Evolutionary conservation across 148 eudicot genomes (phyloP).

Genomic region (Vaccinium corymbosum): DNA sequence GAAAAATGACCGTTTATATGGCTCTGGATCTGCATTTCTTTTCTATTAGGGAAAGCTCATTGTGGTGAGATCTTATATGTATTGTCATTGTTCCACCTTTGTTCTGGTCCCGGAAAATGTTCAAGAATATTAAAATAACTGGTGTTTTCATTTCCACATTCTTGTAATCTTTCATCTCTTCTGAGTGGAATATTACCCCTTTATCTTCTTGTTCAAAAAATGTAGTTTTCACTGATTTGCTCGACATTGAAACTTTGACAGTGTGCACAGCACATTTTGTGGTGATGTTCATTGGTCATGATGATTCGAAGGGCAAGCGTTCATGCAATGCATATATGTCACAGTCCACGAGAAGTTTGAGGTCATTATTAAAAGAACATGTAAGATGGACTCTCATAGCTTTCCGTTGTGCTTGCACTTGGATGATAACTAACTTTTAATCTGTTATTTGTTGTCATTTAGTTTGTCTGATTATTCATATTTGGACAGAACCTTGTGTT

Average conservation of each 20-base stretch:
- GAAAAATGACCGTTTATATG: not conserved
- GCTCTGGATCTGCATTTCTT: not conserved
- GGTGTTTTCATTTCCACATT: not conserved
- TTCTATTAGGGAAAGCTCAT: not conserved
- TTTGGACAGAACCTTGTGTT: not conserved
- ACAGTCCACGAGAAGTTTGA: slow-evolving; percentile 78
- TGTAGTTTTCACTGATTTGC: not conserved
- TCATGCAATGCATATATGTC: slow-evolving; percentile 76
- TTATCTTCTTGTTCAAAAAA: slow-evolving; percentile 2
- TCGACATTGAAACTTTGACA: slow-evolving; percentile 30
- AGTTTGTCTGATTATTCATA: not conserved
- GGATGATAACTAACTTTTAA: not conserved
- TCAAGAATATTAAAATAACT: not conserved
- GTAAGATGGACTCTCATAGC: slow-evolving; percentile 44
- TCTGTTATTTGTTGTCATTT: not conserved
- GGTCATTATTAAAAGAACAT: slow-evolving; percentile 82
- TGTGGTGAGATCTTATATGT: not conserved
- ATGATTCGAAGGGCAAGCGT: slow-evolving; percentile 45
- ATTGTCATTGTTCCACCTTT: not conserved
- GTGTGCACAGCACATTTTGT: slow-evolving; percentile 85
- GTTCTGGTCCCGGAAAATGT: not conserved
- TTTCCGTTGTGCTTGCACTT: not conserved
- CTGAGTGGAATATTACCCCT: not conserved
- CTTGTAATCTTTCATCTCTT: not conserved
- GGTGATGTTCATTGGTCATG: slow-evolving; percentile 65